A percentile compares a stretch with the other conserved stretches of the same genome.
These are phyloP conservation scores for Articulospora tetracladia DNA, from an alignment of 495 filamentous ascomycete species.

Conservation along the genomic window DNA sequence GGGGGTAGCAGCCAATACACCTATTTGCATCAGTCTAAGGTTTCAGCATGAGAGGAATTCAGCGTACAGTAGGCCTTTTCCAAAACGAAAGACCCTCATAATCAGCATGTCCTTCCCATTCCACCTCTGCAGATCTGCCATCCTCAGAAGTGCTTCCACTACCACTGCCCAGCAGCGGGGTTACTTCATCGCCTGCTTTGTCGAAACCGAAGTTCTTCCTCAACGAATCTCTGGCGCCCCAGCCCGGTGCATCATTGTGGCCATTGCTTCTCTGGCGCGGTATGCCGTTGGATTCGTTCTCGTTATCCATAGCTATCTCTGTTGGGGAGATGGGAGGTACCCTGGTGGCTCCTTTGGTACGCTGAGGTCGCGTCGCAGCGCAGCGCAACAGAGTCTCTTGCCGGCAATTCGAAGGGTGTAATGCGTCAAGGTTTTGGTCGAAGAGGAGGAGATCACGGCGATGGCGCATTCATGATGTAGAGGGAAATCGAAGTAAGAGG, in stretches of 20 bases:
- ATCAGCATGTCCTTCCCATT: constrained; percentile 49
- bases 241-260: not conserved
- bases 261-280: not conserved
- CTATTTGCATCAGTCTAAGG: constrained; percentile 36
- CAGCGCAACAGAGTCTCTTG: too few relatives aligned
- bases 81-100: constrained; percentile 66
- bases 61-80: constrained; percentile 66
- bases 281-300: constrained; percentile 2
- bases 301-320: constrained; percentile 6
- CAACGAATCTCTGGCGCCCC: constrained; percentile 22
- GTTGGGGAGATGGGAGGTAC: not conserved
- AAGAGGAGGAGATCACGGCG: too few relatives aligned
- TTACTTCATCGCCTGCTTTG: constrained; percentile 26
- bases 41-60: not conserved
- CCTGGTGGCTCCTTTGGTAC: constrained; percentile 4
- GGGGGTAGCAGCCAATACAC: constrained; percentile 81
- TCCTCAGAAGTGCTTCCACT: constrained; percentile 14
- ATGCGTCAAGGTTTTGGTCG: too few relatives aligned
- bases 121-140: constrained; percentile 13
- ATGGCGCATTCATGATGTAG: too few relatives aligned
- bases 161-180: constrained; percentile 34
- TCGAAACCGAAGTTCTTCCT: constrained; percentile 5
- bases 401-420: too few relatives aligned
- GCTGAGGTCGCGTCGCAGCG: too few relatives aligned
- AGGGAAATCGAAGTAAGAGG: too few relatives aligned